Conservation (phyloP, 163 green algal genomes). For the Scenedesmus sp. region DNA sequence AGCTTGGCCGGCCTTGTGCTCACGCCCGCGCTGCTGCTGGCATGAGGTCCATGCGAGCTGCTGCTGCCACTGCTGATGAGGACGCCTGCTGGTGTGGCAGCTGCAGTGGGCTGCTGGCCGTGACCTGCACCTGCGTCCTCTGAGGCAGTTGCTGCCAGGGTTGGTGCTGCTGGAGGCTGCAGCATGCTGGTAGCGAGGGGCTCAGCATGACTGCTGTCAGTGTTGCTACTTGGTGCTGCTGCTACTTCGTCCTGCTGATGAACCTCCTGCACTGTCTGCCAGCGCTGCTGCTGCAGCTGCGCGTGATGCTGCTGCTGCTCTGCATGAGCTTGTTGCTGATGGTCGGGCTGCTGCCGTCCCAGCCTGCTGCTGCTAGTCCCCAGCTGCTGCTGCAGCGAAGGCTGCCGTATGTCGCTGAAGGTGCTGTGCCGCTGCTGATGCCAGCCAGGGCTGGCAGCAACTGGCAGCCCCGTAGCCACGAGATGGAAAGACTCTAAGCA, state of each 20-base stretch:
- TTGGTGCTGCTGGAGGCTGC: no score
- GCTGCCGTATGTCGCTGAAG: background rate
- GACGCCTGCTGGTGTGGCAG: background rate
- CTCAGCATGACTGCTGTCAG: no score
- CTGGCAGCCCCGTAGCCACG: background rate
- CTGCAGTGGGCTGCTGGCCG: background rate
- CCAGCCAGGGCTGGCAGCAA: background rate
- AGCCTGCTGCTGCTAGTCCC: background rate
- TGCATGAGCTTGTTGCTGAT: background rate
- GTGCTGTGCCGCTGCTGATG: background rate
- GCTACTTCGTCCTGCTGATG: background rate
- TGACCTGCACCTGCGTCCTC: background rate
- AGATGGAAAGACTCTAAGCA: constrained; percentile 18
- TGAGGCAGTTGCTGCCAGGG: no score
- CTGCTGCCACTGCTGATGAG: background rate
- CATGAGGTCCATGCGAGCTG: background rate
- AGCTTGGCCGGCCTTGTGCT: background rate
- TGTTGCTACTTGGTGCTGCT: background rate
- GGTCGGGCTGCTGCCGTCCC: background rate
- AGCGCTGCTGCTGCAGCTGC: background rate
- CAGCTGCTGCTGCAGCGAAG: background rate
- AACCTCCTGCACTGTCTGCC: no score
- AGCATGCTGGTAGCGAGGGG: no score
- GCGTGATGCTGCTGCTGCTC: background rate
- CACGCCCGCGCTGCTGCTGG: background rate